phyloP scores from a whole-genome alignment of 2,329 filamentous ascomycete genomes.

The Chalaropsis ovoidea region DNA sequence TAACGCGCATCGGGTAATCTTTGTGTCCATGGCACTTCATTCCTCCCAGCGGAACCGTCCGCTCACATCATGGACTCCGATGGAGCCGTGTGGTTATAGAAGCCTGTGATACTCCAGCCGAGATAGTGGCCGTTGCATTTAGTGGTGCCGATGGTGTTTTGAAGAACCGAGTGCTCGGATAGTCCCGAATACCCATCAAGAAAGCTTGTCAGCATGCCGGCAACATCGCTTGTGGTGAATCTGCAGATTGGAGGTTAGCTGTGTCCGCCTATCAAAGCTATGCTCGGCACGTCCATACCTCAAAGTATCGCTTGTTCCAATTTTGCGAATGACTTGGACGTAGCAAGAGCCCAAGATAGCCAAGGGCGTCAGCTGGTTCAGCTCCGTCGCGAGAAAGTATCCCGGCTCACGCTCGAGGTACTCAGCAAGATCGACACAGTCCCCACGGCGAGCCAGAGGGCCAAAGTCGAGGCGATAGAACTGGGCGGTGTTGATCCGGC shows the following conservation, averaged over 20 bases:
- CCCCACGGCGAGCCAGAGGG: not conserved
- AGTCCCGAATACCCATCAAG: not conserved
- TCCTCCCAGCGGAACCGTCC: not conserved
- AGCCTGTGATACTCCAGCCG: slow-evolving; percentile 18
- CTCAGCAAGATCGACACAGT: slow-evolving; percentile 3
- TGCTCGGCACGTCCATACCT: not conserved
- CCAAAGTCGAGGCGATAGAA: slow-evolving; percentile 19
- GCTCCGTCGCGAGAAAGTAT: slow-evolving; percentile 16
- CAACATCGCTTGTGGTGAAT: slow-evolving; percentile 14
- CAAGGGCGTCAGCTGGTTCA: slow-evolving; percentile 18
- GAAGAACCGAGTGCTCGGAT: not conserved
- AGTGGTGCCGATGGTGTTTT: slow-evolving; percentile 9
- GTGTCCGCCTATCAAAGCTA: not conserved
- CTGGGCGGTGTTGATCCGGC: not conserved
- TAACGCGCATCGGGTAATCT: too few relatives aligned
- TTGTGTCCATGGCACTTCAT: not conserved
- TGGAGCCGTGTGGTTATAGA: slow-evolving; percentile 6
- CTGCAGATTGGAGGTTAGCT: slow-evolving; percentile 12
- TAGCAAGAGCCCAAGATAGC: slow-evolving; percentile 11
- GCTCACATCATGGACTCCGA: not conserved
- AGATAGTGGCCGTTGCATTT: slow-evolving; percentile 11
- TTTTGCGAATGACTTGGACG: slow-evolving; percentile 17
- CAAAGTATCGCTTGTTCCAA: slow-evolving; percentile 1
- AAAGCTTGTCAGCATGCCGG: not conserved
- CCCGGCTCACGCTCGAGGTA: slow-evolving; percentile 16